A percentile compares a stretch with the other conserved stretches of the same genome.
Conservation (phyloP, 1,139 yeast species). For the Kodamaea sp. region DNA sequence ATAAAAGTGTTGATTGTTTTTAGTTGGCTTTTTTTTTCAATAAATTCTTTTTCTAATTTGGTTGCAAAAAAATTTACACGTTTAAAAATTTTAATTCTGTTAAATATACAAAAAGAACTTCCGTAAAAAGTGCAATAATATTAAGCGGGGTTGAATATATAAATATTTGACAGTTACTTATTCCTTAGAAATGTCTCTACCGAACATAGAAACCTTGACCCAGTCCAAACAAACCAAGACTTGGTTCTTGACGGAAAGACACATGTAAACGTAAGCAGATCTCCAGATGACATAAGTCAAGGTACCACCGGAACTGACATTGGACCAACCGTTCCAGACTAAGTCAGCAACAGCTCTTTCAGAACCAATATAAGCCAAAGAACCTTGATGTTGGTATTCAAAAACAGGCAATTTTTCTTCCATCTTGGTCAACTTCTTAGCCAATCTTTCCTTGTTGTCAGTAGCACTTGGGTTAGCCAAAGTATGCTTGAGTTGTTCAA, state of each 20-base stretch:
- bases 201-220: constrained; percentile 81
- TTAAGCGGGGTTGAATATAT: not conserved
- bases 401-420: constrained; percentile 54
- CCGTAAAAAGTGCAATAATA: too few species aligned
- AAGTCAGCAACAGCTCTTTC: constrained; percentile 94
- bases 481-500: constrained; percentile 54
- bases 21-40: not conserved
- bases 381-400: constrained; percentile 65
- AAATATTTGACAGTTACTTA: constrained; percentile 15
- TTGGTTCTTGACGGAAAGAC: constrained; percentile 85
- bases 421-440: constrained; percentile 38
- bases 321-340: constrained; percentile 83
- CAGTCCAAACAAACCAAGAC: constrained; percentile 81
- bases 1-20: not conserved
- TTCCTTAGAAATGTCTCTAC: constrained; percentile 76
- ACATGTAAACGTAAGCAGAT: constrained; percentile 89
- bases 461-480: constrained; percentile 28
- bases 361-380: constrained; percentile 79
- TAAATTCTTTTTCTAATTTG: not conserved
- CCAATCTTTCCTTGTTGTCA: constrained; percentile 37
- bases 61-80: constrained; percentile 1
- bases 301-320: constrained; percentile 78
- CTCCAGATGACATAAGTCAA: constrained; percentile 92
- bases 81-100: not conserved
- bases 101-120: not conserved